phyloP scores from a whole-genome alignment of 495 filamentous ascomycete genomes.

The Bacidia gigantensis region DNA sequence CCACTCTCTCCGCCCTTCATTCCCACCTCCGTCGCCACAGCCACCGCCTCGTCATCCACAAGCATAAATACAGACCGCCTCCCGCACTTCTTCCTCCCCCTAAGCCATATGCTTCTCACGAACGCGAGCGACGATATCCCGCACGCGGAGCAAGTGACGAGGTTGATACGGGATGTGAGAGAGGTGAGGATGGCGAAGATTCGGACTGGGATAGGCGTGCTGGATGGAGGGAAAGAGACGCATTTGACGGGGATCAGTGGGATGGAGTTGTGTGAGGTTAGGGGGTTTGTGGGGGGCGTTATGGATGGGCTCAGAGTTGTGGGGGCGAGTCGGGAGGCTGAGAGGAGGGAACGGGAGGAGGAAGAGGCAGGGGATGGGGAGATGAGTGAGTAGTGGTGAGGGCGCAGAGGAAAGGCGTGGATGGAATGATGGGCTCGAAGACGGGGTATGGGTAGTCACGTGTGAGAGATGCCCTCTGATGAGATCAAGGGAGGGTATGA shows the following conservation, averaged over 20 bases:
- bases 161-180: constrained; percentile 65
- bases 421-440: constrained; percentile 6
- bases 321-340: constrained; percentile 42
- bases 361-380: constrained; percentile 26
- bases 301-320: constrained; percentile 72
- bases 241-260: constrained; percentile 73
- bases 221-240: constrained; percentile 50
- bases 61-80: constrained; percentile 36
- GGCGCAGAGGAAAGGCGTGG: constrained; percentile 6
- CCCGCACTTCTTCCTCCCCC: constrained; percentile 89
- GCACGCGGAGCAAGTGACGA: constrained; percentile 57
- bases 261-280: constrained; percentile 79
- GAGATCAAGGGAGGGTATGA: too few species aligned
- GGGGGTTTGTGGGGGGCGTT: constrained; percentile 71
- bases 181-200: constrained; percentile 88
- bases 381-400: not conserved
- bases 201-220: constrained; percentile 51
- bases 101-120: constrained; percentile 71
- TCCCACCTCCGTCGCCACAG: constrained; percentile 37
- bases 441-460: not conserved
- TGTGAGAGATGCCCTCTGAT: too few species aligned
- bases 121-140: constrained; percentile 75
- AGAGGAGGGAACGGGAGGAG: constrained; percentile 40
- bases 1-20: constrained; percentile 48
- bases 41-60: constrained; percentile 41